Evolutionary conservation across 2,329 filamentous ascomycete genomes (phyloP).

Genomic region (Graphilbum fragrans): DNA sequence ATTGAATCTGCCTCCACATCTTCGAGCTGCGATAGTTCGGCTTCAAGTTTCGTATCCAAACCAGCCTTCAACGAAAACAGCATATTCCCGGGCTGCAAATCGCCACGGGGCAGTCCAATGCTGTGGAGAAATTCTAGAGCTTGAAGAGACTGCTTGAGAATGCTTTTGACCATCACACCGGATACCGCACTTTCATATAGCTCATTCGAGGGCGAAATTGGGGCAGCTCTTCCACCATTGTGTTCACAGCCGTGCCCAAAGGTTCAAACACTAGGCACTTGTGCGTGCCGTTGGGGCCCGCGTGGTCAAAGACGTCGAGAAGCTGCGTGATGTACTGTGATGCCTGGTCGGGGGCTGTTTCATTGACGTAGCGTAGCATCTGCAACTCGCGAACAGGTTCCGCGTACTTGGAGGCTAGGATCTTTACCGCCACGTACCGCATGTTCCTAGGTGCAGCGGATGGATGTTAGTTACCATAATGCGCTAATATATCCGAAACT

Average conservation of each 20-base stretch:
- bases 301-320: not conserved
- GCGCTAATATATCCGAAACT: not conserved
- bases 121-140: slow-evolving; percentile 5
- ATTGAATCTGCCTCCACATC: not conserved
- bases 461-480: not conserved
- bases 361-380: not conserved
- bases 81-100: slow-evolving; percentile 8
- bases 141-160: not conserved
- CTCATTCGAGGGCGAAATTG: not conserved
- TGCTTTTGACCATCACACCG: slow-evolving; percentile 1
- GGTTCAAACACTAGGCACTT: slow-evolving; percentile 5
- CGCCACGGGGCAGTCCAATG: slow-evolving; percentile 6
- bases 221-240: slow-evolving; percentile 1
- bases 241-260: slow-evolving; percentile 1
- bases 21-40: not conserved
- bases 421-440: not conserved
- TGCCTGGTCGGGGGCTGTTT: not conserved
- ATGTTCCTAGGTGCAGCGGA: not conserved
- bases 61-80: slow-evolving; percentile 8
- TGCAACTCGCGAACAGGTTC: not conserved
- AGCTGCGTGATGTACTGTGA: slow-evolving; percentile 1
- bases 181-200: not conserved
- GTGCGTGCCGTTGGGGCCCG: slow-evolving; percentile 5
- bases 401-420: not conserved
- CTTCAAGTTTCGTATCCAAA: not conserved